Evolutionary conservation across 805 yeast species (phyloP).

Genomic region (Starmerella apis): DNA sequence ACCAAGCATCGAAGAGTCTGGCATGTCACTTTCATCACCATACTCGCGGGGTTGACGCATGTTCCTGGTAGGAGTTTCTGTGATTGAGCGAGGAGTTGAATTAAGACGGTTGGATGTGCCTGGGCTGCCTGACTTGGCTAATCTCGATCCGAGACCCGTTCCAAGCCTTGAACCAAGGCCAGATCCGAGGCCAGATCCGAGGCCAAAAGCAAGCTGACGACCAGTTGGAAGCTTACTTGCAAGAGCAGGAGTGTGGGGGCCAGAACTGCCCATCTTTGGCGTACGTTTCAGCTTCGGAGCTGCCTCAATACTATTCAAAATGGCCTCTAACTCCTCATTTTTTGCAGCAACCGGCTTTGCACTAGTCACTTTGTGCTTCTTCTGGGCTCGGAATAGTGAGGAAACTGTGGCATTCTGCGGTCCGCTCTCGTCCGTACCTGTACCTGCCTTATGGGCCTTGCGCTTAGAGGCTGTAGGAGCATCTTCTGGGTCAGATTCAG

Average conservation of each 20-base stretch:
- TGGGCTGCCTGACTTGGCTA: background rate
- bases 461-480: constrained; percentile 25
- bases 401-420: constrained; percentile 29
- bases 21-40: background rate
- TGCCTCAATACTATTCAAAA: constrained; percentile 10
- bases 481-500: constrained; percentile 30
- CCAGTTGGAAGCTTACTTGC: background rate
- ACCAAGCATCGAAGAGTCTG: constrained; percentile 13
- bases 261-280: background rate
- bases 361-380: constrained; percentile 4
- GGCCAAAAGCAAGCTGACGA: constrained; percentile 5
- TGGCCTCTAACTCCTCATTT: constrained; percentile 11
- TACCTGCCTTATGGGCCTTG: too few species aligned
- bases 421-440: constrained; percentile 33
- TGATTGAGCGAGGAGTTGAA: background rate
- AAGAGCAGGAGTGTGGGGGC: background rate
- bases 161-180: too few species aligned
- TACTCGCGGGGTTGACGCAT: background rate
- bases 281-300: background rate
- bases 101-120: background rate
- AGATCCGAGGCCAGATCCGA: constrained; percentile 9
- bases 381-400: constrained; percentile 30
- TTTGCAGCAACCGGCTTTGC: background rate
- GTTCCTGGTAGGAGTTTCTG: constrained; percentile 8
- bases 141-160: constrained; percentile 2